These are phyloP conservation scores for Amanita subjunquillea DNA, from an alignment of 768 basidiomycete species.

Conservation along the genomic window DNA sequence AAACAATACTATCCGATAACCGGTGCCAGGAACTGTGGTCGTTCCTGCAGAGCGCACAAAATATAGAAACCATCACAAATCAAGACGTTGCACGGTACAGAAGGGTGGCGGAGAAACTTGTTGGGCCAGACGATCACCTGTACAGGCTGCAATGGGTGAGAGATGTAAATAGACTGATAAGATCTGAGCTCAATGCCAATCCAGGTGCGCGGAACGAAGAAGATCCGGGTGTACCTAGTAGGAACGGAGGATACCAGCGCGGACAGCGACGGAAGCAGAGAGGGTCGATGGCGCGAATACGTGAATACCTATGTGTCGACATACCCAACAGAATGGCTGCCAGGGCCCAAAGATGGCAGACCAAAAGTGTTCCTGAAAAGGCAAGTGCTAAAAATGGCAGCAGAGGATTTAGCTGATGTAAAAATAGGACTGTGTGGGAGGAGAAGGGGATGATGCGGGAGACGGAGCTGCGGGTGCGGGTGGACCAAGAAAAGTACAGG, in stretches of 20 bases:
- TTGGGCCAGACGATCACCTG: constrained; percentile 65
- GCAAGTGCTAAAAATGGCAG: constrained; percentile 24
- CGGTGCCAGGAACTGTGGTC: constrained; percentile 83
- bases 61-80: constrained; percentile 37
- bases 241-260: constrained; percentile 57
- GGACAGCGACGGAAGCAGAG: constrained; percentile 36
- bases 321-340: constrained; percentile 64
- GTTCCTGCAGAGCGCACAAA: constrained; percentile 58
- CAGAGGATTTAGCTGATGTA: constrained; percentile 14
- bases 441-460: constrained; percentile 28
- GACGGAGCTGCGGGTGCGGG: constrained; percentile 38
- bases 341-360: constrained; percentile 23
- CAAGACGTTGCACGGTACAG: constrained; percentile 71
- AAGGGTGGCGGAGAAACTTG: constrained; percentile 67
- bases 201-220: constrained; percentile 46
- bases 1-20: constrained; percentile 74
- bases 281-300: constrained; percentile 65
- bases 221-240: constrained; percentile 51
- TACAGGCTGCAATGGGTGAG: constrained; percentile 77
- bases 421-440: constrained; percentile 43
- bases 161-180: constrained; percentile 5
- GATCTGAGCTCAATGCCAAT: constrained; percentile 8
- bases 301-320: constrained; percentile 62
- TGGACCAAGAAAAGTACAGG: constrained; percentile 54
- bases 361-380: constrained; percentile 44